Evolutionary conservation across 495 filamentous ascomycete species (phyloP), one percentile per base, ranked within the genome.

Genomic region (Tuber indicum): DNA sequence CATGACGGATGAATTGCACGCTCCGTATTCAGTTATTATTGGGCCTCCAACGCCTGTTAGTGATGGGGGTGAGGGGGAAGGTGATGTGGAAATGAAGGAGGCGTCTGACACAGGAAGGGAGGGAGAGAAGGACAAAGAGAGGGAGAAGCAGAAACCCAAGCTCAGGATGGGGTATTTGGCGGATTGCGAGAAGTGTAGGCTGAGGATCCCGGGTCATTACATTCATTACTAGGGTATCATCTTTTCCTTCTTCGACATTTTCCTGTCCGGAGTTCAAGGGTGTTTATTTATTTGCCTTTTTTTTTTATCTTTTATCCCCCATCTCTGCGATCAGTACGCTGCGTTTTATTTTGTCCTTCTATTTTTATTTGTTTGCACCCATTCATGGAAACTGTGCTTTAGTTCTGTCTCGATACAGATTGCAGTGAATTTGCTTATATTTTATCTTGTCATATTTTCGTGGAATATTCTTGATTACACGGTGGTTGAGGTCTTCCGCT

Each of bases 171-270:
- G 80, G 16, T 81, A 73, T 26, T 73, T 74, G 26, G 69, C 72
- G 43, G 79, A 75, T 66, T 81, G 80, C 46, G 80, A 81, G 42
- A 81, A 81, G 72, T 81, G 80, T 26, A 72, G 79, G 71, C 44
- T 81, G 72, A 81, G 75, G 71, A 73, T 81, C 12, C 79, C 80
- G 26, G 80, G 80, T 3, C 80, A 81, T 72, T 81, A 81, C 39
- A 77, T 72, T 16, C 80, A 81, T 58, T 78, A 75, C 19, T 81
- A 73, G 72, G 8, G 46, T 17, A 58, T 21, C 21, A 21, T 77
- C 9, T 14, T 23, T 70, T 70, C 43, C 58, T 62, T 36, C 58
- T 66, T 66, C 58, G 26, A 36, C 14, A 32, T 36, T 6, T 66
- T 36, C 14, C 58, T 36, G 26, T 62, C n/a, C 16, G 26, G 58